phyloP scores from a whole-genome alignment of 2,329 filamentous ascomycete genomes.

The Colletotrichum karsti region DNA sequence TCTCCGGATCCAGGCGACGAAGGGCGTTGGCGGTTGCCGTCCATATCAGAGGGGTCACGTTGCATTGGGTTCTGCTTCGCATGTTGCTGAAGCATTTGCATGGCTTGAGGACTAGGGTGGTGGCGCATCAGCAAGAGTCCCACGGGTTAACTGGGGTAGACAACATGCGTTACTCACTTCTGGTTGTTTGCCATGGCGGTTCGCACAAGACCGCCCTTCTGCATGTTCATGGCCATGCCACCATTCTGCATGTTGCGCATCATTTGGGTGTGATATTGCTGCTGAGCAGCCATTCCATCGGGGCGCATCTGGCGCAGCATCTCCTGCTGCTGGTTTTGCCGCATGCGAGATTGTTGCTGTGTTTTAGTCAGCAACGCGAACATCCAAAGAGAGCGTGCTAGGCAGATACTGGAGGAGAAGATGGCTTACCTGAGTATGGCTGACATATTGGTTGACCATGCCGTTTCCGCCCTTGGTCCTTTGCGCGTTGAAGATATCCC shows the following conservation, averaged over 20 bases:
- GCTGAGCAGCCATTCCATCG: slow-evolving; percentile 59
- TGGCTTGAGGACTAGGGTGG: slow-evolving; percentile 66
- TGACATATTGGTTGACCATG: slow-evolving; percentile 78
- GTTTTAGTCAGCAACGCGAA: slow-evolving; percentile 26
- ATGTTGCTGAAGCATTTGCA: slow-evolving; percentile 72
- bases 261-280: slow-evolving; percentile 68
- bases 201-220: slow-evolving; percentile 71
- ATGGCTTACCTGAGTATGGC: slow-evolving; percentile 78
- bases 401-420: slow-evolving; percentile 32
- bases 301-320: slow-evolving; percentile 78
- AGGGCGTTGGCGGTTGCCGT: slow-evolving; percentile 82
- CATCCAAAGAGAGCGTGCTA: slow-evolving; percentile 26
- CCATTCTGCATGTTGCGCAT: slow-evolving; percentile 74
- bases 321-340: slow-evolving; percentile 80
- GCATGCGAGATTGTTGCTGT: slow-evolving; percentile 74
- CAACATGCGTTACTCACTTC: slow-evolving; percentile 61
- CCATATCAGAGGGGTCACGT: slow-evolving; percentile 86
- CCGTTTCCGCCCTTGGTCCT: slow-evolving; percentile 72
- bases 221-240: slow-evolving; percentile 65
- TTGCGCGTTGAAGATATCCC: slow-evolving; percentile 92
- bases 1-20: slow-evolving; percentile 85
- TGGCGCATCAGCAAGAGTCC: slow-evolving; percentile 18
- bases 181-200: slow-evolving; percentile 83
- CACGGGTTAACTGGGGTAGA: neutral
- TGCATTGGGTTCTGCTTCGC: slow-evolving; percentile 86